Evolutionary conservation across 164 flowering plant species (phyloP).

Genomic region (Umbellularia californica): DNA sequence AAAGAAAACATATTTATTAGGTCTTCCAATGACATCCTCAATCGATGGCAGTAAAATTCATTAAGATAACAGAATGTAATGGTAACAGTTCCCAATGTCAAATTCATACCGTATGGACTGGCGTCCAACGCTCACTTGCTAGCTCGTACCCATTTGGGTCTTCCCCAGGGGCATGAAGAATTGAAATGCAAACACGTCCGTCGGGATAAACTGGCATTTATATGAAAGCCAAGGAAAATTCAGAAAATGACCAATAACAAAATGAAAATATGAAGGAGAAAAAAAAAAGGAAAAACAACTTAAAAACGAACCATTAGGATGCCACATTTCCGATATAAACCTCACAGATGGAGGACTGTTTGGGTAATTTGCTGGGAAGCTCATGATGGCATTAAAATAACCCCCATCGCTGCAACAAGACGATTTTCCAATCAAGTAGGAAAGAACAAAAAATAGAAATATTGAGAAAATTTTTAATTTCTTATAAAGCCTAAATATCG

Average conservation of each 20-base stretch:
- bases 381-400: conserved; percentile 69
- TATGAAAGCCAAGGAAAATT: neutral
- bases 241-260: neutral
- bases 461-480: neutral
- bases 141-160: conserved; percentile 98
- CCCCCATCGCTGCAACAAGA: conserved; percentile 62
- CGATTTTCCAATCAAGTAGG: neutral
- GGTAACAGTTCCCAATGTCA: neutral
- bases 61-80: too few species aligned
- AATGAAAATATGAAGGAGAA: neutral
- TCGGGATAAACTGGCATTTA: conserved; percentile 69
- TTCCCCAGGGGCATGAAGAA: conserved; percentile 98
- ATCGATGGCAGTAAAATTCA: too few species aligned
- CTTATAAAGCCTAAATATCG: neutral
- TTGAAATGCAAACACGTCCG: conserved; percentile 91
- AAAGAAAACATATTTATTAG: too few species aligned
- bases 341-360: conserved; percentile 70
- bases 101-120: conserved; percentile 77
- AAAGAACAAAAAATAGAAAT: neutral
- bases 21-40: too few species aligned
- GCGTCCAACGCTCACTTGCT: conserved; percentile 96
- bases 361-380: conserved; percentile 62
- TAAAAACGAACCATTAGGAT: conserved; percentile 62
- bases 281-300: neutral
- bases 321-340: conserved; percentile 78